Evolutionary conservation across 768 basidiomycete genomes (phyloP), one percentile per base, ranked within the genome.

Genomic region (Lactarius trivialis): DNA sequence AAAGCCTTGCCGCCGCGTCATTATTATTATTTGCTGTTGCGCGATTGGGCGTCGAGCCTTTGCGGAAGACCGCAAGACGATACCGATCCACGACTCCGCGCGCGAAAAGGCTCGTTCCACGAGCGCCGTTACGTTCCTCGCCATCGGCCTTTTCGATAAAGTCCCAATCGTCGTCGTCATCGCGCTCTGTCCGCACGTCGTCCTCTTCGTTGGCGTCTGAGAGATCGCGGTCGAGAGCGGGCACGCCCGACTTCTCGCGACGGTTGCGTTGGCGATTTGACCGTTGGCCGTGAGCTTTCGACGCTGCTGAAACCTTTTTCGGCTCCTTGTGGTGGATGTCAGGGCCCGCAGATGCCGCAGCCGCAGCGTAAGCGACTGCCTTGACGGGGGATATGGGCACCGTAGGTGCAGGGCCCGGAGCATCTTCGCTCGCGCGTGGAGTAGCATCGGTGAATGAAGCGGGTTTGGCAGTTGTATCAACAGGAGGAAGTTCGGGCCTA

Each of bases 61-160:
- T 93, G 58, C 91, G 82, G 81, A 93, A 93, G 24, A 93, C 91
- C 17, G 89, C 85, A 58, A 96, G 77, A 60, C 84, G 80, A 71
- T 95, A 96, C 58, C 88, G 81, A 71, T 96, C 93, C 56, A 93
- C 91, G 53, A 94, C 89, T 6, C 93, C 93, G n/a, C 92, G 85
- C 48, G 93, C 88, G 70, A 93, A 94, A 41, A 94, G 79, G 70
- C 87, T 93, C 21, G 84, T 82, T 7, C 85, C 91, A 70, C 86
- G 85, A 28, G 86, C 76, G 19, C 91, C 91, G 64, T 93, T 93
- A 63, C 85, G 80, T 60, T 92, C 91, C 70, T 91, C 91, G 65
- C 88, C 87, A 6, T 76, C 89, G 41, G 82, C 82, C 68, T n/a
- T n/a, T n/a, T 93, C 90, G 63, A 96, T 81, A 65, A 94, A 83